Evolutionary conservation across 169 alveolate genomes (phyloP).

Genomic region (Fabrea salina): DNA sequence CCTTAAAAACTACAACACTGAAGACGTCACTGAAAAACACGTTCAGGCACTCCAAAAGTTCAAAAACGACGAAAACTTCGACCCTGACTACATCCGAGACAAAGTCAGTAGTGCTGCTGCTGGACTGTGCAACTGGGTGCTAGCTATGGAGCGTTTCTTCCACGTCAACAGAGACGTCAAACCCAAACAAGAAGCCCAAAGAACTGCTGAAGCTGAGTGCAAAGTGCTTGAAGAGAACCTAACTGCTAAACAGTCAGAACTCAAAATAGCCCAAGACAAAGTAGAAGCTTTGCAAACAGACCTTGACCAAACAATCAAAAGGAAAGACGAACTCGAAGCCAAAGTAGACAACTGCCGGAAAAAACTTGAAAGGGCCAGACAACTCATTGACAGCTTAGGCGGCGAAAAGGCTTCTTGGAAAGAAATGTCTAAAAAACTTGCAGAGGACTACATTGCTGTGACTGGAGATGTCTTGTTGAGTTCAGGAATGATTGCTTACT

Average conservation of each 20-base stretch:
- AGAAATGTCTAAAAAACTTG: slow-evolving; percentile 70
- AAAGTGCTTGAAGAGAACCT: slow-evolving; percentile 64
- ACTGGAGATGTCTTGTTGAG: slow-evolving; percentile 89
- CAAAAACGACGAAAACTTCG: slow-evolving; percentile 72
- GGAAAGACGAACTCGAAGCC: slow-evolving; percentile 45
- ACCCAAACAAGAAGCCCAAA: slow-evolving; percentile 54
- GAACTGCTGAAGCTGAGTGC: slow-evolving; percentile 54
- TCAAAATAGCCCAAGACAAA: slow-evolving; percentile 71
- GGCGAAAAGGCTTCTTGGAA: slow-evolving; percentile 92
- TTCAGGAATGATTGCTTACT: slow-evolving; percentile 85
- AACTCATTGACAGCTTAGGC: slow-evolving; percentile 82
- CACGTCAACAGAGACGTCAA: slow-evolving; percentile 51
- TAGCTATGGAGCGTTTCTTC: slow-evolving; percentile 65
- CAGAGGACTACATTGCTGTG: slow-evolving; percentile 64
- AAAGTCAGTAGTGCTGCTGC: slow-evolving; percentile 76
- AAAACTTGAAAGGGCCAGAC: slow-evolving; percentile 84
- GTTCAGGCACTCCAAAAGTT: slow-evolving; percentile 67
- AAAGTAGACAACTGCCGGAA: slow-evolving; percentile 80
- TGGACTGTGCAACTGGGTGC: slow-evolving; percentile 62
- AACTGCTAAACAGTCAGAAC: slow-evolving; percentile 71
- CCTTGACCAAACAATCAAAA: slow-evolving; percentile 52
- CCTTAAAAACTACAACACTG: slow-evolving; percentile 66
- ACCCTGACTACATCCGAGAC: slow-evolving; percentile 47
- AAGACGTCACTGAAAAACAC: slow-evolving; percentile 69
- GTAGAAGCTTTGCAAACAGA: slow-evolving; percentile 71